phyloP scores from a whole-genome alignment of 1,284 basidiomycete genomes.

The Salmacisia buchloeana region DNA sequence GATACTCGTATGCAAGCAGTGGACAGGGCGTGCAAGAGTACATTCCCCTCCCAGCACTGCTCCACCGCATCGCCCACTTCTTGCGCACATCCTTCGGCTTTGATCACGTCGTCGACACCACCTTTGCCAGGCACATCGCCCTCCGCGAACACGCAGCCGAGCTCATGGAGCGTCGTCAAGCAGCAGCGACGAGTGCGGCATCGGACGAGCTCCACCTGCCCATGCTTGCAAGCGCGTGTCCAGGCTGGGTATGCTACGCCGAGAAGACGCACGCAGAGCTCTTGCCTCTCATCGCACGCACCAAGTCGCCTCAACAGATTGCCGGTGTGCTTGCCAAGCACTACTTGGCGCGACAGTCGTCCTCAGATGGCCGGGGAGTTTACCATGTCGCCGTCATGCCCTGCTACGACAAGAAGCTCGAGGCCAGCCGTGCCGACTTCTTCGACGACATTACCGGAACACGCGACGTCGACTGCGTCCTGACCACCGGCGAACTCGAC shows the following conservation, averaged over 20 bases:
- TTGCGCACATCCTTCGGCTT: slow-evolving; percentile 58
- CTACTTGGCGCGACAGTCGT: too few species aligned
- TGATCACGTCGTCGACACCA: slow-evolving; percentile 79
- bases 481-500: slow-evolving; percentile 93
- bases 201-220: slow-evolving; percentile 58
- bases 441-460: slow-evolving; percentile 49
- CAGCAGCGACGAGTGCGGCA: background rate
- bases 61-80: slow-evolving; percentile 55
- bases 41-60: slow-evolving; percentile 52
- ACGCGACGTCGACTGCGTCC: slow-evolving; percentile 91
- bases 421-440: slow-evolving; percentile 67
- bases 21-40: slow-evolving; percentile 47
- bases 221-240: slow-evolving; percentile 91
- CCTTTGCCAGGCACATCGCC: slow-evolving; percentile 82
- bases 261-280: slow-evolving; percentile 92
- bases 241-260: slow-evolving; percentile 98
- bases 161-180: slow-evolving; percentile 56
- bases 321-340: slow-evolving; percentile 91
- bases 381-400: slow-evolving; percentile 99
- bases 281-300: slow-evolving; percentile 77
- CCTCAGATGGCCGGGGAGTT: slow-evolving; percentile 11
- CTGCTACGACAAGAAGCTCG: slow-evolving; percentile 99
- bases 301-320: slow-evolving; percentile 88
- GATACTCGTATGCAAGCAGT: slow-evolving; percentile 21
- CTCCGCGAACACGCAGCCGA: slow-evolving; percentile 76